Evolutionary conservation across 2,329 filamentous ascomycete genomes (phyloP), one percentile per base, ranked within the genome.

Genomic region (Trichothecium roseum): DNA sequence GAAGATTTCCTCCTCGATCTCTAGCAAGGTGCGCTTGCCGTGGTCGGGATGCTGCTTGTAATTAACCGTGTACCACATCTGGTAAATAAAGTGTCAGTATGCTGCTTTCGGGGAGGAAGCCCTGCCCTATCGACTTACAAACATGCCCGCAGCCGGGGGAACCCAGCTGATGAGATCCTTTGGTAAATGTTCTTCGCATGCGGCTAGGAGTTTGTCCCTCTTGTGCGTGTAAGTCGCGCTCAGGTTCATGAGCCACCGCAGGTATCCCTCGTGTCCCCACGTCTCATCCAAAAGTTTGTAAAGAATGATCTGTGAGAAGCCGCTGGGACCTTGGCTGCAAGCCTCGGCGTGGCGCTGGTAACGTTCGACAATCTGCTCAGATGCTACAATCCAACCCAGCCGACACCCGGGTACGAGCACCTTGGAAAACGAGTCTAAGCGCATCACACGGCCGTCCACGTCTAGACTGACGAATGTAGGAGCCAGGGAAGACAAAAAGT

Each of bases 391-490:
- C 89, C 91, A 98, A 29, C 88, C 88, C 28, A 82, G 62, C 30
- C 88, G 76, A 12, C 81, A 78, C 8, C 88, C 88, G 0, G 89
- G 88, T 0, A 86, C 72, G 22, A 94, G 69, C 2, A 94, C 84
- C 62, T 95, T 95, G 50, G 84, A 93, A 62, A 95, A 93, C 0
- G 86, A 94, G 55, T 95, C 88, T 59, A 95, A 72, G 26, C 88
- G 82, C 63, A 94, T 69, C 26, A 95, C 88, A 41, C 88, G 81
- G 7, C 88, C 89, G 55, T 94, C 87, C 1, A 74, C 68, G 53
- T 95, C 88, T 48, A 95, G 69, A 58, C 76, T 84, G 22, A 94
- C 68, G 37, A 82, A 76, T 3, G 81, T 82, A 1, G 87, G 86
- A 17, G 56, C 52, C 13, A 63, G 50, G 0, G 59, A 61, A 9